These are phyloP conservation scores for Capsella bursapastoris DNA, from an alignment of 345 rosid genomes.

Conservation along the genomic window DNA sequence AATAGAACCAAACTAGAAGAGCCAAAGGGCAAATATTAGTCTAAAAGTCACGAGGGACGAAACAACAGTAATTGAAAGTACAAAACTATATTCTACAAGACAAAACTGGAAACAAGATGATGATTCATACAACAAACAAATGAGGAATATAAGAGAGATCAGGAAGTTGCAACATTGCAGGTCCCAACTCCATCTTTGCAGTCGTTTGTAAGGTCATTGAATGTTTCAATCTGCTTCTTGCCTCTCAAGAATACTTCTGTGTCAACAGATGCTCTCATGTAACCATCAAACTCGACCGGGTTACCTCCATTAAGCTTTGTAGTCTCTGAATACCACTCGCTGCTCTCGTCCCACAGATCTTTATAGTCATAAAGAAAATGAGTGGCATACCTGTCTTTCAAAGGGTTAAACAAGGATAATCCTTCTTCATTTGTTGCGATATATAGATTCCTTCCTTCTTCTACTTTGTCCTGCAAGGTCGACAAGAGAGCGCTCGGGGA, in stretches of 20 bases:
- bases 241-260: constrained; percentile 96
- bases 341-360: constrained; percentile 84
- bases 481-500: constrained; percentile 60
- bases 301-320: constrained; percentile 75
- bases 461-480: constrained; percentile 67
- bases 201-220: constrained; percentile 87
- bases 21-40: constrained; percentile 12
- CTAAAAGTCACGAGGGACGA: constrained; percentile 26
- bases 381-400: constrained; percentile 79
- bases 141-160: constrained; percentile 24
- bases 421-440: constrained; percentile 85
- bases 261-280: constrained; percentile 86
- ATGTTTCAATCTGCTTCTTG: constrained; percentile 92
- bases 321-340: constrained; percentile 92
- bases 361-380: constrained; percentile 85
- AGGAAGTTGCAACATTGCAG: constrained; percentile 72
- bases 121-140: constrained; percentile 33
- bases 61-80: constrained; percentile 21
- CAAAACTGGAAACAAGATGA: constrained; percentile 36
- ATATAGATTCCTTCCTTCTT: constrained; percentile 80
- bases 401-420: constrained; percentile 66
- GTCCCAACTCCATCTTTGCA: constrained; percentile 89
- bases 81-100: constrained; percentile 33
- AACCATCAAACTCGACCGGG: constrained; percentile 90
- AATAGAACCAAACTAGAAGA: constrained; percentile 12